Evolutionary conservation across 768 basidiomycete genomes (phyloP), one percentile per base, ranked within the genome.

Genomic region (Glaciozyma martinii): DNA sequence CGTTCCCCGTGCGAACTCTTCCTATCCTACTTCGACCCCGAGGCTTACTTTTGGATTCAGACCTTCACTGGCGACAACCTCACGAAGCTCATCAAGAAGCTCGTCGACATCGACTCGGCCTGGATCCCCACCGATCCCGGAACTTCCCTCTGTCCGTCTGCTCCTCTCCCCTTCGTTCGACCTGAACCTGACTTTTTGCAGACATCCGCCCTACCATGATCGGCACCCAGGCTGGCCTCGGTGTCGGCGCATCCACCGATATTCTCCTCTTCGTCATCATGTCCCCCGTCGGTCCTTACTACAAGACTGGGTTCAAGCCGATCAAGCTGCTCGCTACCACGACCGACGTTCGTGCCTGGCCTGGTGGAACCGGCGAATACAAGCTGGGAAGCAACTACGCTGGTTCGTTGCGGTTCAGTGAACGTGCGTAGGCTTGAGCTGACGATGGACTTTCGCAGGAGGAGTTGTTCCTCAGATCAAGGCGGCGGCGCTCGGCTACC

Each of bases 81-180:
- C 43, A 79, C 87, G 3, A 82, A 86, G 63, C 81, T 91, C 61
- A 88, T 98, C 75, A 90, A 90, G 80, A 81, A 86, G 76, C 86
- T 98, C 71, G 79, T 97, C 70, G 80, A 81, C n/a, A 74, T 89
- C 53, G 93, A 97, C 73, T 85, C 84, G 68, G 82, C 87, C 65
- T 98, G 90, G 90, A 88, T 98, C 72, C 94, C 94, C 25, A 82
- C 82, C 60, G 84, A 86, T 71, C 83, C 86, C 21, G 91, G 90
- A 16, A 86, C 93, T 79, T 92, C 89, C 76, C 77, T 98, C 62
- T 97, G 37, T 40, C 15, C 37, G 37, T 40, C 37, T 13, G 15
- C 12, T 40, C 12, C 37, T 13, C 37, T 40, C 37, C 37, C 37
- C 37, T 40, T 6, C n/a, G n/a, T n/a, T 13, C 12, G 37, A 40